Evolutionary conservation across 352 stramenopile genomes (phyloP).

Genomic region (Globisporangium sylvaticum): DNA sequence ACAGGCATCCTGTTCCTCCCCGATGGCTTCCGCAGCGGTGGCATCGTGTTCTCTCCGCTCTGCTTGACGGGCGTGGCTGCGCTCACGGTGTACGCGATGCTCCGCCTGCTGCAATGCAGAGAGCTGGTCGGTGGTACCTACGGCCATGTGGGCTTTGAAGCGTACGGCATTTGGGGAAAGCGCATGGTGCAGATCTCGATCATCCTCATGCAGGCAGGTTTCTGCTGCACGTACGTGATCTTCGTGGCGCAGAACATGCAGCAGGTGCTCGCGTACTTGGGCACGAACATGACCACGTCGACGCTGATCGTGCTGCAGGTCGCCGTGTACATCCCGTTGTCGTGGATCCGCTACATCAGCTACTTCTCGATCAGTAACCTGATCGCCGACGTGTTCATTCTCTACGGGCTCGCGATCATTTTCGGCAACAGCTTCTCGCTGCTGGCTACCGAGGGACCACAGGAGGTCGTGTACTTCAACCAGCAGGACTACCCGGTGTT

Average conservation of each 20-base stretch:
- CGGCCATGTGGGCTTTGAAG: constrained; percentile 62
- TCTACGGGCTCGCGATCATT: constrained; percentile 75
- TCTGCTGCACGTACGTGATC: constrained; percentile 84
- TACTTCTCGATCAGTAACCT: constrained; percentile 86
- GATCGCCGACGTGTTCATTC: constrained; percentile 79
- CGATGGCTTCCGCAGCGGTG: constrained; percentile 67
- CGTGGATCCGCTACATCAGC: constrained; percentile 84
- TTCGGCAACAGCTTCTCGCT: constrained; percentile 70
- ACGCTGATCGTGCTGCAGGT: constrained; percentile 73
- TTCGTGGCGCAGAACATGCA: constrained; percentile 80
- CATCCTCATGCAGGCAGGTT: constrained; percentile 81
- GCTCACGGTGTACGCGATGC: constrained; percentile 72
- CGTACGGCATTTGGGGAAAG: constrained; percentile 61
- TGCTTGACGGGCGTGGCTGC: constrained; percentile 59
- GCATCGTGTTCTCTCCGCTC: constrained; percentile 69
- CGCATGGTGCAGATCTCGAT: constrained; percentile 80
- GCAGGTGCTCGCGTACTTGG: constrained; percentile 62
- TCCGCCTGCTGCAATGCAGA: constrained; percentile 69
- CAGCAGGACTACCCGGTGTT: constrained; percentile 68
- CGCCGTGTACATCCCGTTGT: constrained; percentile 70
- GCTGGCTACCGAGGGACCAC: constrained; percentile 38
- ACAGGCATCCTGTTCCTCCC: constrained; percentile 79
- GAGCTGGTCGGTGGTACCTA: constrained; percentile 70
- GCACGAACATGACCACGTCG: constrained; percentile 35
- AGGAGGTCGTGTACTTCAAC: constrained; percentile 70